Evolutionary conservation across 129 eudicot genomes (phyloP), one percentile per base, ranked within the genome.

Genomic region (Arctium minus): DNA sequence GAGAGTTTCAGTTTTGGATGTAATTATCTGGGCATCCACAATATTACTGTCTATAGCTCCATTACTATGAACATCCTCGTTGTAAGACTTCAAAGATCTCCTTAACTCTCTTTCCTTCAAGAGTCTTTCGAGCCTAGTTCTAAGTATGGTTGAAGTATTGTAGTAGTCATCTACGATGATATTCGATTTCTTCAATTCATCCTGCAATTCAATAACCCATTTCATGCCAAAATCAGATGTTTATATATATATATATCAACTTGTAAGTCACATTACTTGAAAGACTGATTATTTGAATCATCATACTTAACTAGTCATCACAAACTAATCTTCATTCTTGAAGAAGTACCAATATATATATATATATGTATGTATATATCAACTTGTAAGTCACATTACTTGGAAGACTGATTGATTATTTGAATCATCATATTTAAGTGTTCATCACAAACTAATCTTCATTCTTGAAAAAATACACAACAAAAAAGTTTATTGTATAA

Each of bases 111-210:
- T 79, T 72, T 94, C 98, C 81, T 88, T 90, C 73, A 94, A 75
- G 39, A 90, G 90, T 85, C 97, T 89, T 70, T 90, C 98, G 74
- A 94, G 80, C 87, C 94, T 85, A 74, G 91, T 93, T 56, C 84
- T 81, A 75, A 88, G 95, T 37, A 91, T 50, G 10, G 86, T 53
- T 9, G 92, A 80, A 35, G 67, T 77, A 70, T 88, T 78, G 73
- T 81, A 70, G 74, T 86, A 75, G 9, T 76, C 87, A 76, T 80
- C 88, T 30, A 68, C 88, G 17, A 86, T 75, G 87, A 80, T 84
- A 42, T 82, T 84, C 0, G 84, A 73, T 8, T 70, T 83, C 82
- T 85, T 84, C 70, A 89, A 85, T 35, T 90, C 92, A 40, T 86
- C 90, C 97, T 92, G 85, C 86, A 83, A 33, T 73, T 79, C 30